These are phyloP conservation scores for Panicum virgatum DNA, from an alignment of 202 grass and related monocot species.

Conservation along the genomic window DNA sequence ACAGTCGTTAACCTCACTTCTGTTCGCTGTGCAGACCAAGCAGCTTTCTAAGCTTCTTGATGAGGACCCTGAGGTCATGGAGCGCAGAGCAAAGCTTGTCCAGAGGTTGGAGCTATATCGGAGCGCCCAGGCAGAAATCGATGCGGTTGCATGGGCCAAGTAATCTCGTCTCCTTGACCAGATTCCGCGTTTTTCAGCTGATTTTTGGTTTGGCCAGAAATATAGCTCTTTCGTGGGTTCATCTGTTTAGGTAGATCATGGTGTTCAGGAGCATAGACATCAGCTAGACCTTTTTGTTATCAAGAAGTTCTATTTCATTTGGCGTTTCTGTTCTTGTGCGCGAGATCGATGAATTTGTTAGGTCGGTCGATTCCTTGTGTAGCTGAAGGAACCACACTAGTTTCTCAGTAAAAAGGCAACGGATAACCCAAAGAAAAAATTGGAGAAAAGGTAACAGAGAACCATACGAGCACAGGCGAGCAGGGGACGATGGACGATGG, in stretches of 20 bases:
- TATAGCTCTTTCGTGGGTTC: not conserved
- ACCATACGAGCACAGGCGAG: too few species aligned
- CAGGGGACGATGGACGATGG: too few species aligned
- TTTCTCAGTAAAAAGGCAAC: too few species aligned
- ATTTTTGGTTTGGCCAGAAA: not conserved
- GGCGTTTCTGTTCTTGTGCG: not conserved
- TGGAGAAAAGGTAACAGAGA: too few species aligned
- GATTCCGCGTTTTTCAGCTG: not conserved
- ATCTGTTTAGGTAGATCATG: not conserved
- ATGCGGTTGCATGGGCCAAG: conserved; percentile 73
- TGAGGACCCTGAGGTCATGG: conserved; percentile 6
- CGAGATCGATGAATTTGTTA: not conserved
- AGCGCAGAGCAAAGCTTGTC: not conserved
- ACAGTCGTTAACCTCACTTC: not conserved
- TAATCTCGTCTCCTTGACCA: conserved; percentile 25
- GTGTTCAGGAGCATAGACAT: not conserved
- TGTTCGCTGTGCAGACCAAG: conserved; percentile 8
- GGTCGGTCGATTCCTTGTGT: not conserved
- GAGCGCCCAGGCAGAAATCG: conserved; percentile 80
- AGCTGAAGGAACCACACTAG: not conserved
- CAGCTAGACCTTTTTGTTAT: not conserved
- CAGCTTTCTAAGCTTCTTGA: conserved; percentile 64
- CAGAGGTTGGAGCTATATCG: conserved; percentile 79
- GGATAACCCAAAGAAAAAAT: too few species aligned
- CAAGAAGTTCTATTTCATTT: not conserved